These are phyloP conservation scores for Skeletonema grethae DNA, from an alignment of 108 stramenopile genomes.

Conservation along the genomic window DNA sequence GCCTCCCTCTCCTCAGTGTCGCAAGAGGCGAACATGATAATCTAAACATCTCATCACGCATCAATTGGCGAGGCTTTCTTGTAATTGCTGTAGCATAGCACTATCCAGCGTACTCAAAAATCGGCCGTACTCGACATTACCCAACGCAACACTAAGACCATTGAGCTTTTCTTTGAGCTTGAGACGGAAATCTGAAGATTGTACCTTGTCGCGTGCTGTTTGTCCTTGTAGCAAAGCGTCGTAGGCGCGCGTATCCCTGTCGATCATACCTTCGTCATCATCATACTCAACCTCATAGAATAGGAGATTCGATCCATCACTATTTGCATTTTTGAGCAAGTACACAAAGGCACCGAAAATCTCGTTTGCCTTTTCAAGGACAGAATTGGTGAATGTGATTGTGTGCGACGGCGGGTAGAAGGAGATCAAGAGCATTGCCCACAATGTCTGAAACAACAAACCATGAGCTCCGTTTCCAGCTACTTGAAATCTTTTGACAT, in stretches of 20 bases:
- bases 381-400: not conserved
- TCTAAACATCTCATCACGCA: not conserved
- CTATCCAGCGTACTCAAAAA: not conserved
- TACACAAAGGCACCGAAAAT: conserved; percentile 24
- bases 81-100: not conserved
- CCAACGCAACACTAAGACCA: not conserved
- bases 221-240: not conserved
- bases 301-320: conserved; percentile 28
- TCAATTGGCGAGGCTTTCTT: not conserved
- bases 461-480: conserved; percentile 45
- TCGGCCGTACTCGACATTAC: not conserved
- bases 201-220: not conserved
- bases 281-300: conserved; percentile 38
- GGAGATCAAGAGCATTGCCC: conserved; percentile 38
- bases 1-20: not conserved
- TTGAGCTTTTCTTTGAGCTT: not conserved
- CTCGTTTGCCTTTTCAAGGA: conserved; percentile 24
- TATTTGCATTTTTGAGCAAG: conserved; percentile 16
- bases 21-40: not conserved
- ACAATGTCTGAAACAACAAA: conserved; percentile 38
- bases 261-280: conserved; percentile 35
- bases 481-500: conserved; percentile 20
- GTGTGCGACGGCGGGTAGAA: conserved; percentile 37
- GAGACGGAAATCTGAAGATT: not conserved
- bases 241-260: not conserved